phyloP scores from a whole-genome alignment of 495 filamentous ascomycete species.

The Mycothermus thermophilus region DNA sequence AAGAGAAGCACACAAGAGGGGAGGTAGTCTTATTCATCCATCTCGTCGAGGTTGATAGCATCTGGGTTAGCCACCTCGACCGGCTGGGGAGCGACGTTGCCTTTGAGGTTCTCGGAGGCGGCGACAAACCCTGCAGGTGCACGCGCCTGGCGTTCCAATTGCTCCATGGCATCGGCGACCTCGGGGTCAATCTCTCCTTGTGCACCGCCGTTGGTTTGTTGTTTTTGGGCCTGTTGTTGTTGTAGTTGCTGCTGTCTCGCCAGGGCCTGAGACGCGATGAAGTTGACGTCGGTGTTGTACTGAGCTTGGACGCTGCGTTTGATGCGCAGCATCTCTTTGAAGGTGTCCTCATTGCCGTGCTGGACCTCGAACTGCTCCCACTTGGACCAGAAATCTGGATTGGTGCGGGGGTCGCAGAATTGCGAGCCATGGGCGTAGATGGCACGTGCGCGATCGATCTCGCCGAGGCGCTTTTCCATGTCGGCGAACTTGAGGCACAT shows the following conservation, averaged over 20 bases:
- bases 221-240: slow-evolving; percentile 23
- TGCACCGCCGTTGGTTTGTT: slow-evolving; percentile 23
- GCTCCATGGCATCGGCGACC: slow-evolving; percentile 74
- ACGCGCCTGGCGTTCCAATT: slow-evolving; percentile 73
- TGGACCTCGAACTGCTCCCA: slow-evolving; percentile 96
- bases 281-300: slow-evolving; percentile 97
- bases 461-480: slow-evolving; percentile 91
- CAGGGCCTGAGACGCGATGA: slow-evolving; percentile 91
- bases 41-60: slow-evolving; percentile 70
- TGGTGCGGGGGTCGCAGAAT: slow-evolving; percentile 90
- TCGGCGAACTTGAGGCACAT: slow-evolving; percentile 99
- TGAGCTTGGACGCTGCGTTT: slow-evolving; percentile 95
- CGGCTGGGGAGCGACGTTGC: slow-evolving; percentile 37
- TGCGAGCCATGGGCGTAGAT: slow-evolving; percentile 96
- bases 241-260: slow-evolving; percentile 56
- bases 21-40: slow-evolving; percentile 37
- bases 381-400: slow-evolving; percentile 81
- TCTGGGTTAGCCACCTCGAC: slow-evolving; percentile 64
- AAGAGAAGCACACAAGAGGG: too few species aligned
- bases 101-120: slow-evolving; percentile 65
- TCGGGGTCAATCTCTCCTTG: slow-evolving; percentile 33
- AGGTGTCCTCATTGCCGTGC: slow-evolving; percentile 98
- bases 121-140: slow-evolving; percentile 89
- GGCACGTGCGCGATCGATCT: slow-evolving; percentile 88
- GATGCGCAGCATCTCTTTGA: slow-evolving; percentile 97